phyloP scores from a whole-genome alignment of 345 rosid species.

The Syzygium oleosum region DNA sequence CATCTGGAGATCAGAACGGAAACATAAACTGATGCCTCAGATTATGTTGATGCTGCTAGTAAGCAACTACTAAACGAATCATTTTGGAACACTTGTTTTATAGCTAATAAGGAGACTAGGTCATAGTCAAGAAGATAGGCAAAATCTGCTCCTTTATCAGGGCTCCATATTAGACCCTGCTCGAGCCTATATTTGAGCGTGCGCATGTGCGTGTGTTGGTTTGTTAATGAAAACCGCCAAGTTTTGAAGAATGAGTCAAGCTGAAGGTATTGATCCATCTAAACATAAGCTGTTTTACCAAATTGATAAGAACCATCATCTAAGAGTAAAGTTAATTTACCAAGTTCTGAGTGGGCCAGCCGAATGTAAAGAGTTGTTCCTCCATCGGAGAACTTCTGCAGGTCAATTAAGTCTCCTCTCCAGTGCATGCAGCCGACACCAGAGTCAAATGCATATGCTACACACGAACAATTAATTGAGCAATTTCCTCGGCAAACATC shows the following conservation, averaged over 20 bases:
- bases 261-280: not conserved
- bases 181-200: not conserved
- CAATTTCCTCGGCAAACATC: no score
- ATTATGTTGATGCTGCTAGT: not conserved
- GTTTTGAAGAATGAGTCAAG: not conserved
- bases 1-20: not conserved
- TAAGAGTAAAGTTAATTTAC: not conserved
- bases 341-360: no score
- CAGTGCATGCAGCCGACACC: no score
- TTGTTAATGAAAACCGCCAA: not conserved
- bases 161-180: not conserved
- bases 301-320: not conserved
- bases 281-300: not conserved
- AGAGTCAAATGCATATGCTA: no score
- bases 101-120: not conserved
- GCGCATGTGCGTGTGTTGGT: not conserved
- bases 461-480: no score
- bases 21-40: not conserved
- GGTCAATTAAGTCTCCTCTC: no score
- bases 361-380: no score
- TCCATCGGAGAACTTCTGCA: no score
- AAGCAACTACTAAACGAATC: not conserved
- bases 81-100: not conserved
- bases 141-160: not conserved
- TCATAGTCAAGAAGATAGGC: not conserved